A percentile compares a stretch with the other conserved stretches of the same genome.
Conservation (phyloP, 257 asterid genomes). For the Coffea eugenioides region DNA sequence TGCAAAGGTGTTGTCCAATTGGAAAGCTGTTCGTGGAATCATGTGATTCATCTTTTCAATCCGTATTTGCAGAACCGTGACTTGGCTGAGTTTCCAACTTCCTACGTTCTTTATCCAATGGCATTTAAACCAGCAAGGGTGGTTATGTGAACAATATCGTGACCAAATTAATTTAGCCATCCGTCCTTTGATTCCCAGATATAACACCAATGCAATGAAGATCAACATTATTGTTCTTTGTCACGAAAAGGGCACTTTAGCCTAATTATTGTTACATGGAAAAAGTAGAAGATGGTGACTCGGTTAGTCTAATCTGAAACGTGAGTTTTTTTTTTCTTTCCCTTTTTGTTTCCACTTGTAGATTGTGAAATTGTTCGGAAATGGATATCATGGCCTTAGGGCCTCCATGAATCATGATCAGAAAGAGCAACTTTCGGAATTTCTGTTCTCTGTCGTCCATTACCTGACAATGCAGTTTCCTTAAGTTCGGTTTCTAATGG, state of each 20-base stretch:
- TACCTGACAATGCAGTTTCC: neutral
- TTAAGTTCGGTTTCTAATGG: neutral
- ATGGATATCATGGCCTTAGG: too few relatives aligned
- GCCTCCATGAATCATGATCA: neutral
- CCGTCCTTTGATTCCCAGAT: neutral
- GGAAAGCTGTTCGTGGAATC: conserved; percentile 19
- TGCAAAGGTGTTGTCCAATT: conserved; percentile 13
- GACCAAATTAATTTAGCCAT: conserved; percentile 21
- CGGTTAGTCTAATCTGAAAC: neutral
- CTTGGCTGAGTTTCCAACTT: conserved; percentile 23
- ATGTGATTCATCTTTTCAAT: conserved; percentile 35
- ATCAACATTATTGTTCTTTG: neutral
- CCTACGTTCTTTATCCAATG: conserved; percentile 19
- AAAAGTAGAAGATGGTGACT: neutral
- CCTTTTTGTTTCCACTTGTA: neutral
- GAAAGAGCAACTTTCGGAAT: too few relatives aligned
- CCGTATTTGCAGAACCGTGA: conserved; percentile 46
- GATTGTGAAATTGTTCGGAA: neutral
- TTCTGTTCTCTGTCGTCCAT: too few relatives aligned
- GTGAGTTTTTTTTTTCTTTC: too few relatives aligned
- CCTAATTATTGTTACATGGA: too few relatives aligned
- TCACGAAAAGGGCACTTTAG: conserved; percentile 6
- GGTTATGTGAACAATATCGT: conserved; percentile 27
- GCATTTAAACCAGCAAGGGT: neutral
- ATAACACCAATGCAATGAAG: neutral